phyloP scores from a whole-genome alignment of 495 filamentous ascomycete species.

The Penicillium steckii region DNA sequence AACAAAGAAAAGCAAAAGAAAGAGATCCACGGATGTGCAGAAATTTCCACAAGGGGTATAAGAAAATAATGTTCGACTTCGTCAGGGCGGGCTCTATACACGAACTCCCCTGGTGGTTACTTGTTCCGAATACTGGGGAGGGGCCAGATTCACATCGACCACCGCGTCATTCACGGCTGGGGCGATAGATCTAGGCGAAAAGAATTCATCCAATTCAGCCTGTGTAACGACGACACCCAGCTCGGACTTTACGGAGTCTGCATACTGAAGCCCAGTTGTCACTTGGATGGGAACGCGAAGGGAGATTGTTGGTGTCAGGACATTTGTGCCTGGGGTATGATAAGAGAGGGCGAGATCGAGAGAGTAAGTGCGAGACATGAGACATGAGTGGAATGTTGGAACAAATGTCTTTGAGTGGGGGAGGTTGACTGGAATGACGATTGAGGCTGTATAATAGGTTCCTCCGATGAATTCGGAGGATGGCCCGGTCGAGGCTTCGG shows the following conservation, averaged over 20 bases:
- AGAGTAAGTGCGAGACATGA: slow-evolving; percentile 75
- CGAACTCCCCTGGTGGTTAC: not conserved
- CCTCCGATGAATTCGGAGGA: slow-evolving; percentile 40
- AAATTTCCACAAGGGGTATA: not conserved
- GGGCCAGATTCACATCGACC: slow-evolving; percentile 15
- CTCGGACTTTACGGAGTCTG: slow-evolving; percentile 17
- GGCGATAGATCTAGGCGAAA: slow-evolving; percentile 35
- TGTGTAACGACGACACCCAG: slow-evolving; percentile 30
- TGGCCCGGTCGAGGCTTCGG: slow-evolving; percentile 32
- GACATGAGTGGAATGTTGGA: slow-evolving; percentile 87
- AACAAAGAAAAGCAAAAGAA: not conserved
- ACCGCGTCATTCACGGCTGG: slow-evolving; percentile 9
- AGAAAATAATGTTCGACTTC: too few species aligned
- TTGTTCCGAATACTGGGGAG: slow-evolving; percentile 22
- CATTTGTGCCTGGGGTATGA: slow-evolving; percentile 54
- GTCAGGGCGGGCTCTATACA: too few species aligned
- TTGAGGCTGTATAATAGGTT: slow-evolving; percentile 62
- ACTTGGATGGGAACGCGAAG: slow-evolving; percentile 80
- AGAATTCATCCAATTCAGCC: slow-evolving; percentile 40
- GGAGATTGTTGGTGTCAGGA: slow-evolving; percentile 54
- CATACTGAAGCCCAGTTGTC: slow-evolving; percentile 28
- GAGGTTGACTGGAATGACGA: slow-evolving; percentile 73
- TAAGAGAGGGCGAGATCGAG: slow-evolving; percentile 67
- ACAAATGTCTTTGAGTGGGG: slow-evolving; percentile 71
- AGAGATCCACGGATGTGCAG: too few species aligned